These are phyloP conservation scores for Mangifera indica DNA, from an alignment of 345 rosid species.

Conservation along the genomic window DNA sequence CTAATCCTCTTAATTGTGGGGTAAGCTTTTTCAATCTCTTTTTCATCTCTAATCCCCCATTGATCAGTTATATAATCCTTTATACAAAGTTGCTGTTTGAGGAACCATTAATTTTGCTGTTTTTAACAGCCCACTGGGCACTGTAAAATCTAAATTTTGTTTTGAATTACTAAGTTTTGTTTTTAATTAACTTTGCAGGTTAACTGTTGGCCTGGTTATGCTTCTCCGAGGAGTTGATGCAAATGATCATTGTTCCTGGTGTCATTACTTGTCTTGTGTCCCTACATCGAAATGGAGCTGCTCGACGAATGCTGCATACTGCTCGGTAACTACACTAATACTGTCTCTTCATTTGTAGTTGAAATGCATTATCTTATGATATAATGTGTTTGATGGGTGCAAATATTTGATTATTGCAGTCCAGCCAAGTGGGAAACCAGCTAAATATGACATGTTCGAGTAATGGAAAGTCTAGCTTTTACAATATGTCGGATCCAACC, in stretches of 20 bases:
- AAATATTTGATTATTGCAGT: conserved; percentile 41
- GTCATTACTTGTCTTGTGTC: conserved; percentile 88
- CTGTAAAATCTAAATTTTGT: background rate
- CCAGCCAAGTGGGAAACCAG: conserved; percentile 58
- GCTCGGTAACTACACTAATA: conserved; percentile 50
- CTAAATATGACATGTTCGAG: conserved; percentile 64
- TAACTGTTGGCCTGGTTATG: conserved; percentile 51
- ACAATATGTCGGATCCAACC: conserved; percentile 40
- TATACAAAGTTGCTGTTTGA: background rate
- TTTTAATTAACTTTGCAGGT: conserved; percentile 37
- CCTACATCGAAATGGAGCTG: conserved; percentile 93
- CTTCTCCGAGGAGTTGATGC: conserved; percentile 84
- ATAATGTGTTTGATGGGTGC: background rate
- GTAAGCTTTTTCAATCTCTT: conserved; percentile 41
- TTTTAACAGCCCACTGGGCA: background rate
- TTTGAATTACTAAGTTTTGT: background rate
- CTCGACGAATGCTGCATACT: conserved; percentile 55
- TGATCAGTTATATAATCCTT: background rate
- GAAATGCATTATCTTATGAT: background rate
- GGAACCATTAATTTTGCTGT: background rate
- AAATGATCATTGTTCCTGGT: conserved; percentile 93
- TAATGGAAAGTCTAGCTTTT: conserved; percentile 54
- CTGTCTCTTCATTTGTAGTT: background rate
- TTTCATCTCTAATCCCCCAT: background rate
- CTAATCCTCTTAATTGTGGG: conserved; percentile 61